These are phyloP conservation scores for Brettanomyces bruxellensis DNA, from an alignment of 805 yeast species.

Conservation along the genomic window DNA sequence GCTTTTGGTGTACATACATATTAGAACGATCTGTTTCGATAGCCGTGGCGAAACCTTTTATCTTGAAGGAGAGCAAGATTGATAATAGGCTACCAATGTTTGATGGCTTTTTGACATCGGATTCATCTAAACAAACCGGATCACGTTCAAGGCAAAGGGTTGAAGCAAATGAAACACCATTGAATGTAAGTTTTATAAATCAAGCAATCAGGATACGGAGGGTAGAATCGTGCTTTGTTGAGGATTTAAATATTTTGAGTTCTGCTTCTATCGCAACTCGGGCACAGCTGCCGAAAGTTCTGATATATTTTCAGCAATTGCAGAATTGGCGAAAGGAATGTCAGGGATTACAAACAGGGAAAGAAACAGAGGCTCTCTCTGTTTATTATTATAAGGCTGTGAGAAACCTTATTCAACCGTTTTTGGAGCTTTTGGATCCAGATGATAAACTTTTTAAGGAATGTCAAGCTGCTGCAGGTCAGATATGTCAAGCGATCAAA, in stretches of 20 bases:
- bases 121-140: constrained; percentile 19
- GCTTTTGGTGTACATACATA: constrained; percentile 60
- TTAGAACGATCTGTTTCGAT: constrained; percentile 53
- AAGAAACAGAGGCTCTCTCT: constrained; percentile 51
- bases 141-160: too few relatives aligned
- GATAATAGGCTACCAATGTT: constrained; percentile 41
- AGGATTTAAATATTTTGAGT: constrained; percentile 34
- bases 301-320: constrained; percentile 41
- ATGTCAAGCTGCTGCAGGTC: constrained; percentile 68
- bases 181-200: constrained; percentile 37
- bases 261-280: constrained; percentile 20
- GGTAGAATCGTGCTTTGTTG: constrained; percentile 52
- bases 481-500: constrained; percentile 54
- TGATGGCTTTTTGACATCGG: constrained; percentile 33
- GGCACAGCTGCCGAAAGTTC: constrained; percentile 41
- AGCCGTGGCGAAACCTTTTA: constrained; percentile 51
- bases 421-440: constrained; percentile 51
- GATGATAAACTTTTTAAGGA: constrained; percentile 51
- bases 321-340: constrained; percentile 52
- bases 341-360: constrained; percentile 35
- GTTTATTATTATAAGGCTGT: constrained; percentile 54
- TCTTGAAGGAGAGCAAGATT: constrained; percentile 41
- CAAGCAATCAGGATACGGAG: constrained; percentile 49
- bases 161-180: too few relatives aligned
- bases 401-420: constrained; percentile 54